A percentile compares a stretch with the other conserved stretches of the same genome.
Conservation (phyloP, 164 flowering plant species). For the Chloranthus sessilifolius region DNA sequence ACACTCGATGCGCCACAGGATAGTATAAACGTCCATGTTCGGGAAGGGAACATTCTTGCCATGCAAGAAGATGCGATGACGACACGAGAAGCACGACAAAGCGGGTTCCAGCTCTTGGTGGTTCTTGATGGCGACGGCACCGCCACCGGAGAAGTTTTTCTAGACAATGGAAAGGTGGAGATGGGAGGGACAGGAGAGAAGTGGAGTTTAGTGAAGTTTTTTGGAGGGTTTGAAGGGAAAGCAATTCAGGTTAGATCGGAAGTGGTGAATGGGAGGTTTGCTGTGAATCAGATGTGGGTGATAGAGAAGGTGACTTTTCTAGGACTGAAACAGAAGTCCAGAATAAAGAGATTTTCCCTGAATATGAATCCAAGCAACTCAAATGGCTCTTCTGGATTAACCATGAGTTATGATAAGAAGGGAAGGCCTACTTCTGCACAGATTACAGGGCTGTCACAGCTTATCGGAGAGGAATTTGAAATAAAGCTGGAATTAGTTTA, state of each 20-base stretch:
- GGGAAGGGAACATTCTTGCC: conserved; percentile 59
- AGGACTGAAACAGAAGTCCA: conserved; percentile 30
- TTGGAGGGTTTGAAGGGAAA: conserved; percentile 13
- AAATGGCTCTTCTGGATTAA: background rate
- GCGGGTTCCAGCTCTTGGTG: conserved; percentile 54
- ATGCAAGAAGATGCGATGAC: conserved; percentile 75
- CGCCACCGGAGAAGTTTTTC: conserved; percentile 54
- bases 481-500: conserved; percentile 26
- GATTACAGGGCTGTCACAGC: conserved; percentile 28
- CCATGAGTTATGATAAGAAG: conserved; percentile 1
- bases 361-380: background rate
- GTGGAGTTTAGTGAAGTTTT: conserved; percentile 53
- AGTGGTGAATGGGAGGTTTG: conserved; percentile 49
- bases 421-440: conserved; percentile 22
- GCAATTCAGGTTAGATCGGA: conserved; percentile 30
- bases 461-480: conserved; percentile 39
- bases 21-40: conserved; percentile 58
- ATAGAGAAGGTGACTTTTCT: conserved; percentile 45
- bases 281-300: conserved; percentile 42
- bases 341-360: conserved; percentile 1
- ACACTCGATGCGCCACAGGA: conserved; percentile 55
- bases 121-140: conserved; percentile 25
- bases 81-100: conserved; percentile 44
- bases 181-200: conserved; percentile 46
- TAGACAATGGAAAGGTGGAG: conserved; percentile 66